Evolutionary conservation across 331 rosid genomes (phyloP).

Genomic region (Telfairia occidentalis): DNA sequence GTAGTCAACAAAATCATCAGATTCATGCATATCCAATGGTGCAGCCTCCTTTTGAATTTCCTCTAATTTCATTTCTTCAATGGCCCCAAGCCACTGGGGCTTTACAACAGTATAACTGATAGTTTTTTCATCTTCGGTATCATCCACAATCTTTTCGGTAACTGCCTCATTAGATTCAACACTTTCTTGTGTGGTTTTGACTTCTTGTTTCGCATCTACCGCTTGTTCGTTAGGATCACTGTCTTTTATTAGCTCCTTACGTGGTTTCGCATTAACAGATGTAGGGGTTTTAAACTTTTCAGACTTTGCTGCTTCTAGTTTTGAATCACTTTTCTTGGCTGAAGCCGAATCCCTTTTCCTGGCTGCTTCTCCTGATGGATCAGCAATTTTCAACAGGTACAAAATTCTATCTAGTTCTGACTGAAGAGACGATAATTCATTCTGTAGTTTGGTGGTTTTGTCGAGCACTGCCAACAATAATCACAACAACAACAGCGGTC

Average conservation of each 20-base stretch:
- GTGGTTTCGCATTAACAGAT: constrained; percentile 30
- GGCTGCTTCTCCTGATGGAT: constrained; percentile 80
- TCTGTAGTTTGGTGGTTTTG: constrained; percentile 51
- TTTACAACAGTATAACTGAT: constrained; percentile 39
- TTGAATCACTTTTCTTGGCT: constrained; percentile 62
- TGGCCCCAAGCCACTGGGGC: constrained; percentile 97
- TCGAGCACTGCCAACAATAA: constrained; percentile 52
- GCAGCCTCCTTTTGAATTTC: constrained; percentile 27
- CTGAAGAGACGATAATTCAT: constrained; percentile 64
- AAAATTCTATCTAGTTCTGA: constrained; percentile 66
- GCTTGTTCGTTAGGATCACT: constrained; percentile 21
- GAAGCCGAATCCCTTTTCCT: constrained; percentile 55
- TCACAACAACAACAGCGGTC: constrained; percentile 21
- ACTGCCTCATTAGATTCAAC: constrained; percentile 24
- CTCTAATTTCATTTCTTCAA: constrained; percentile 30
- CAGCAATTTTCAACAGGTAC: constrained; percentile 87
- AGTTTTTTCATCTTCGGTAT: constrained; percentile 32
- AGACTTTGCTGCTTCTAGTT: constrained; percentile 35
- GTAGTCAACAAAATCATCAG: constrained; percentile 67
- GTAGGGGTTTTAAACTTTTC: constrained; percentile 24
- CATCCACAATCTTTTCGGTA: constrained; percentile 21
- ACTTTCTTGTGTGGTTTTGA: constrained; percentile 21
- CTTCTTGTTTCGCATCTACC: constrained; percentile 26
- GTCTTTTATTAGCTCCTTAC: constrained; percentile 23
- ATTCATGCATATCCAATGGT: constrained; percentile 31